phyloP scores from a whole-genome alignment of 768 basidiomycete species.

The Nevesoporus exiguus region DNA sequence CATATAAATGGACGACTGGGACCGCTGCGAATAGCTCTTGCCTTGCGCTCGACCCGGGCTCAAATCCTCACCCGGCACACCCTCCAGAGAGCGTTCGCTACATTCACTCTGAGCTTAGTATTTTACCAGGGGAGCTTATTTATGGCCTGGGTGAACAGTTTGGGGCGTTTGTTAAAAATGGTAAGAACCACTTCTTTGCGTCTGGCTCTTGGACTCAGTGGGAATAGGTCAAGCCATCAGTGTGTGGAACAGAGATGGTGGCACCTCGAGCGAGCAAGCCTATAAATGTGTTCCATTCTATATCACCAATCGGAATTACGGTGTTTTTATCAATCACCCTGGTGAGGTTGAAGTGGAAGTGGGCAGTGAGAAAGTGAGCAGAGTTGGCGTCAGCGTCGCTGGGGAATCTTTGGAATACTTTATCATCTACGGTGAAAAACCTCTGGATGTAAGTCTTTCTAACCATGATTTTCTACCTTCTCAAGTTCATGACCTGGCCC shows the following conservation, averaged over 20 bases:
- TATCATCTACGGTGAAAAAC: conserved; percentile 65
- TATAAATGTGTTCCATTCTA: conserved; percentile 71
- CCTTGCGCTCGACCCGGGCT: conserved; percentile 52
- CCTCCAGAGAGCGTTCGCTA: conserved; percentile 45
- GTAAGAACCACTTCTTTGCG: conserved; percentile 36
- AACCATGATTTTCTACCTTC: background rate
- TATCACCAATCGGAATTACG: conserved; percentile 67
- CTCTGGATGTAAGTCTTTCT: conserved; percentile 42
- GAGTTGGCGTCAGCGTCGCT: conserved; percentile 62
- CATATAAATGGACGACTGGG: conserved; percentile 47
- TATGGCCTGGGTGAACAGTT: conserved; percentile 78
- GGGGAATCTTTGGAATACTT: conserved; percentile 67
- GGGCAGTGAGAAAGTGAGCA: conserved; percentile 59
- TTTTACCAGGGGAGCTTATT: conserved; percentile 66
- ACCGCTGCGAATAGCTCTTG: conserved; percentile 55
- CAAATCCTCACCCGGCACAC: conserved; percentile 49
- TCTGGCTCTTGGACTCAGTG: conserved; percentile 13
- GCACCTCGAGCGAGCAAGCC: conserved; percentile 65
- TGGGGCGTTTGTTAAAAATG: conserved; percentile 72
- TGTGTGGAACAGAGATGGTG: conserved; percentile 75
- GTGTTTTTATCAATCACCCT: conserved; percentile 72
- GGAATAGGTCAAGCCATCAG: conserved; percentile 50
- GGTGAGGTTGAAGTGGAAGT: conserved; percentile 77
- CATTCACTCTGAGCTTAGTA: conserved; percentile 54
- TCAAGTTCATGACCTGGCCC: background rate